phyloP scores from a whole-genome alignment of 345 rosid species.

The Ceriops zippeliana region DNA sequence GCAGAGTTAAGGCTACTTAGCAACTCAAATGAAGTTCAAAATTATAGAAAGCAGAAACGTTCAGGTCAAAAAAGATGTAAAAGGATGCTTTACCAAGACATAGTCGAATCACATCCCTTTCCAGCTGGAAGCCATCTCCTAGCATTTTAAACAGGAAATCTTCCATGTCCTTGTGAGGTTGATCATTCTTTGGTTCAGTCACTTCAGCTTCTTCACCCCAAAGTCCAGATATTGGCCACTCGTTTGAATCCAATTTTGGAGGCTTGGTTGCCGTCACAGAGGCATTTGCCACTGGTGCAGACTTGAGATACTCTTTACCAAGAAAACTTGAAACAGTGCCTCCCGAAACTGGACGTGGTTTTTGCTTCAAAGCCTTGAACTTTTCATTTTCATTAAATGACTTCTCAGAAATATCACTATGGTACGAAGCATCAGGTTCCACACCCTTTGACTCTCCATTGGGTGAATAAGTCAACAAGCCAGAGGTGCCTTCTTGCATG shows the following conservation, averaged over 20 bases:
- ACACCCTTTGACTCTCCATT: conserved; percentile 11
- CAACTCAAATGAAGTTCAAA: background rate
- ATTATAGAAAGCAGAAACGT: no score
- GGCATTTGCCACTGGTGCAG: conserved; percentile 27
- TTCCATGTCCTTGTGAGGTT: conserved; percentile 40
- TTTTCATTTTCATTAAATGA: conserved; percentile 26
- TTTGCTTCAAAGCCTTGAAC: conserved; percentile 32
- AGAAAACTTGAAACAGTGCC: conserved; percentile 47
- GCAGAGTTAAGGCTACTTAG: background rate
- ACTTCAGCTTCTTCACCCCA: conserved; percentile 27
- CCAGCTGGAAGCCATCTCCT: conserved; percentile 45
- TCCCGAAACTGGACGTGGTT: conserved; percentile 39
- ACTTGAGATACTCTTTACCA: conserved; percentile 41
- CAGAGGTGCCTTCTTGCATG: conserved; percentile 19
- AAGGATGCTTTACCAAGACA: conserved; percentile 41
- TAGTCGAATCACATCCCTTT: conserved; percentile 26
- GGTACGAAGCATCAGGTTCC: conserved; percentile 19
- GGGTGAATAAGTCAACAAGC: conserved; percentile 19
- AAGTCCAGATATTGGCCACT: conserved; percentile 31
- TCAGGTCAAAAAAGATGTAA: background rate
- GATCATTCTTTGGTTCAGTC: conserved; percentile 14
- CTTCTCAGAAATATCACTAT: conserved; percentile 10
- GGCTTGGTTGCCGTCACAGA: conserved; percentile 36
- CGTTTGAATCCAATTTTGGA: conserved; percentile 40
- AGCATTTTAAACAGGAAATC: conserved; percentile 49